Conservation (phyloP, 139 green algal species). For the Diplosphaera chodatii region DNA sequence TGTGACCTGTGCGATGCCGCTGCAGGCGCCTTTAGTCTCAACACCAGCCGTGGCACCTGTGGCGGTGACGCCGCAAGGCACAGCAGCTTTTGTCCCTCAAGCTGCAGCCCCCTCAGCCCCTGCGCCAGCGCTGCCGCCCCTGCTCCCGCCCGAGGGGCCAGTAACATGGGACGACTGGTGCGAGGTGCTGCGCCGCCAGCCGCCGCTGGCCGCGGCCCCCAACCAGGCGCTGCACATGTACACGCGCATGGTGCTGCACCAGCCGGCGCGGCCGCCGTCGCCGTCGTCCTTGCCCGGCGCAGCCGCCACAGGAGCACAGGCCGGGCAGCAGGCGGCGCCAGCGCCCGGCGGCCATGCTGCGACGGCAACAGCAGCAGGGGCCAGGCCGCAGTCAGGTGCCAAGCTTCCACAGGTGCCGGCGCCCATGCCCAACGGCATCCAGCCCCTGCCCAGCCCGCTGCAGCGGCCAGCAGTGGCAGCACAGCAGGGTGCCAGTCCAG, state of each 20-base stretch:
- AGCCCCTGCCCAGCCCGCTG: no score
- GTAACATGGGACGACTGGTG: not conserved
- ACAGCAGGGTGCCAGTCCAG: no score
- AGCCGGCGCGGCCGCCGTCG: no score
- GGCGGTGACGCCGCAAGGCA: not conserved
- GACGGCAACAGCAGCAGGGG: no score
- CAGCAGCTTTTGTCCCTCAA: not conserved
- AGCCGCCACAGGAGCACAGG: no score
- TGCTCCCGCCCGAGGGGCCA: not conserved
- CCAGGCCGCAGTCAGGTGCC: no score
- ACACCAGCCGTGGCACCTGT: not conserved
- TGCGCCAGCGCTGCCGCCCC: not conserved
- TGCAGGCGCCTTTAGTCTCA: not conserved
- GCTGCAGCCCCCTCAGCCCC: not conserved
- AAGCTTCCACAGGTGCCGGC: no score
- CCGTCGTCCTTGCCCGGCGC: no score
- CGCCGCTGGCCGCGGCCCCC: not conserved
- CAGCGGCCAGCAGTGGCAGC: no score
- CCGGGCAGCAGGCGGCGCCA: no score
- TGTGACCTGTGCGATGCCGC: not conserved
- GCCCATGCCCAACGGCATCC: no score
- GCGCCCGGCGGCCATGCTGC: no score
- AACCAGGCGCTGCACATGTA: conserved; percentile 46
- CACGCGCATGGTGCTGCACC: conserved; percentile 40
- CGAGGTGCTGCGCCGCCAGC: not conserved